Conservation (phyloP, 352 stramenopile genomes). For the Pythium oligandrum region DNA sequence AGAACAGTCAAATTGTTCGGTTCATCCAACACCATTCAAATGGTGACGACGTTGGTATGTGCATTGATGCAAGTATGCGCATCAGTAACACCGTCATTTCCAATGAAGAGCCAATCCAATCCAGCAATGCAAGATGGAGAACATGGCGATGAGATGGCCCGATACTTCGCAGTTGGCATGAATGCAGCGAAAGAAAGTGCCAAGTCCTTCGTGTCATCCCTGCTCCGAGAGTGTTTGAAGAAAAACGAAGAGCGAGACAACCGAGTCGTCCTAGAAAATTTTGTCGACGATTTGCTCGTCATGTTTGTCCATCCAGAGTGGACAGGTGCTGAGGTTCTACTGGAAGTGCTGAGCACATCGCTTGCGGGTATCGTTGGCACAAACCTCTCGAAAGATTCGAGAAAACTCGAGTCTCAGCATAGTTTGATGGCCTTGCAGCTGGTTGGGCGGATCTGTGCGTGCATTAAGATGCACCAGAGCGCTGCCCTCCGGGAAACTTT, state of each 20-base stretch:
- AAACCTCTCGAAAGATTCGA: constrained; percentile 49
- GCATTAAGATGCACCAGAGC: constrained; percentile 61
- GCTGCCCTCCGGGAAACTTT: constrained; percentile 24
- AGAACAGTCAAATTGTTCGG: constrained; percentile 61
- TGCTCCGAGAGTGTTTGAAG: constrained; percentile 78
- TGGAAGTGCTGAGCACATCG: constrained; percentile 62
- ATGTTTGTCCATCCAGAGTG: constrained; percentile 83
- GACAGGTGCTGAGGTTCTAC: constrained; percentile 62
- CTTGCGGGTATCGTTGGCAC: constrained; percentile 61
- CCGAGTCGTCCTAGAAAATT: constrained; percentile 73
- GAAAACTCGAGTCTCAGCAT: constrained; percentile 63
- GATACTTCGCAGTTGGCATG: constrained; percentile 4
- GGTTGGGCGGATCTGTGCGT: constrained; percentile 72
- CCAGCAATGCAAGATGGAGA: constrained; percentile 11
- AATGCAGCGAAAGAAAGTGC: constrained; percentile 34
- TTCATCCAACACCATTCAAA: constrained; percentile 49
- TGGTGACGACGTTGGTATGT: constrained; percentile 62
- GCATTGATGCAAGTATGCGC: constrained; percentile 33
- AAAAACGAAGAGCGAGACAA: constrained; percentile 77
- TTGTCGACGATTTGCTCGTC: constrained; percentile 75
- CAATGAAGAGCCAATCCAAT: constrained; percentile 19
- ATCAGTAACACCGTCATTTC: constrained; percentile 5
- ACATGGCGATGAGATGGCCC: constrained; percentile 7
- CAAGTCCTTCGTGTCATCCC: constrained; percentile 31
- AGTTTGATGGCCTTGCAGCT: constrained; percentile 62